Evolutionary conservation across 371 early-diverging fungal species (phyloP).

Genomic region (Sporodiniella umbellata): DNA sequence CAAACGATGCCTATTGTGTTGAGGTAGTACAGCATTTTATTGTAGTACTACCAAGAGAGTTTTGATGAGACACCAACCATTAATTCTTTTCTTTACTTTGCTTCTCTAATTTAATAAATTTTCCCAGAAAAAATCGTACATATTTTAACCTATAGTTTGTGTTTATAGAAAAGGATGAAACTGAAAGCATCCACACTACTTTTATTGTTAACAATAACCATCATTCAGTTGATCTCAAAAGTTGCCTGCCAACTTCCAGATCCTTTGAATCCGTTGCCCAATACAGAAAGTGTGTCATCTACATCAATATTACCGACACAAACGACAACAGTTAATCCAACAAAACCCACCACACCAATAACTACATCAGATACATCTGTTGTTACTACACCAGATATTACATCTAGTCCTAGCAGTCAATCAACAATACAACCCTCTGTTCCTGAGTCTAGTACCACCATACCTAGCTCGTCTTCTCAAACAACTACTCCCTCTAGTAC

Average conservation of each 20-base stretch:
- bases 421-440: conserved; percentile 9
- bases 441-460: neutral
- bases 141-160: neutral
- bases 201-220: neutral
- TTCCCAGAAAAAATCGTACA: neutral
- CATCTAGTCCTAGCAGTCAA: neutral
- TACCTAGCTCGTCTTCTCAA: neutral
- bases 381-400: neutral
- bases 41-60: neutral
- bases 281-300: neutral
- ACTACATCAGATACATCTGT: neutral
- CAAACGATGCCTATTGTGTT: neutral
- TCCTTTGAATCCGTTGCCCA: neutral
- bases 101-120: neutral
- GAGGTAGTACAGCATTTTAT: neutral
- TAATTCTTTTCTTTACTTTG: neutral
- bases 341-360: neutral
- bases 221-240: neutral
- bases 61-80: too few species aligned
- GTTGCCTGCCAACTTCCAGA: neutral
- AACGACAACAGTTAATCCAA: neutral
- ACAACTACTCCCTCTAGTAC: conserved; percentile 1
- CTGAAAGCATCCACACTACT: neutral
- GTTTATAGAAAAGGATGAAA: neutral
- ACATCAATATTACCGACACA: neutral